phyloP scores from a whole-genome alignment of 495 filamentous ascomycete genomes.

The Hyaloscypha bicolor region DNA sequence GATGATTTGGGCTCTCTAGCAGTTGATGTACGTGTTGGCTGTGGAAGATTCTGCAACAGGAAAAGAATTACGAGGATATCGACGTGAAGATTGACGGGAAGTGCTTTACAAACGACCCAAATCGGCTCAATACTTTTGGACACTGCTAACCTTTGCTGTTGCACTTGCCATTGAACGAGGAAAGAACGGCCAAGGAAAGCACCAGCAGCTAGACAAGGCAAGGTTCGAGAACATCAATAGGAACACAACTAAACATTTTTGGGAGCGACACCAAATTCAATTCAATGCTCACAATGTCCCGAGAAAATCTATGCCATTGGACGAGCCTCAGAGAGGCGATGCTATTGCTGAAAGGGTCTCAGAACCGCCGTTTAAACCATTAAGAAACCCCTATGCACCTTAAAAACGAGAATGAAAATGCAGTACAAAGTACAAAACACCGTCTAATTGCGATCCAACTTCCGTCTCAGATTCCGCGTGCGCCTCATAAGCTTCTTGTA shows the following conservation, averaged over 20 bases:
- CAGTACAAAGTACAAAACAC: not conserved
- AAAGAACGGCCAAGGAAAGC: not conserved
- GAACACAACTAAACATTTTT: not conserved
- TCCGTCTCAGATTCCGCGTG: conserved; percentile 87
- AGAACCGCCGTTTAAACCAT: conserved; percentile 6
- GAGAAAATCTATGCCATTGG: not conserved
- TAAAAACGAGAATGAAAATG: conserved; percentile 5
- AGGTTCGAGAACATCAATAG: not conserved
- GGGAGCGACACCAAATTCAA: not conserved
- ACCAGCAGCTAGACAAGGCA: not conserved
- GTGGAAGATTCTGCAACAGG: too few relatives aligned
- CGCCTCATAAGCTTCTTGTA: conserved; percentile 97
- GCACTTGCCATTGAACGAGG: not conserved
- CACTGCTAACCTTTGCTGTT: too few relatives aligned
- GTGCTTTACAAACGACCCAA: too few relatives aligned
- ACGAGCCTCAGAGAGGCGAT: conserved; percentile 27
- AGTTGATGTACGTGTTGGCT: too few relatives aligned
- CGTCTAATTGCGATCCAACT: conserved; percentile 63
- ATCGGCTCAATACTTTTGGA: too few relatives aligned
- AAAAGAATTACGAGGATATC: too few relatives aligned
- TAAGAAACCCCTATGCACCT: conserved; percentile 24
- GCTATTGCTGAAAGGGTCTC: conserved; percentile 13
- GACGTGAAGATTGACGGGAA: too few relatives aligned
- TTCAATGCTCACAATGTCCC: not conserved
- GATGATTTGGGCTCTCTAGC: too few relatives aligned